Percentiles rank a stretch among this genome's conserved stretches.
Conservation (phyloP, 139 green algal genomes). For the Limnomonas spitsbergensis region DNA sequence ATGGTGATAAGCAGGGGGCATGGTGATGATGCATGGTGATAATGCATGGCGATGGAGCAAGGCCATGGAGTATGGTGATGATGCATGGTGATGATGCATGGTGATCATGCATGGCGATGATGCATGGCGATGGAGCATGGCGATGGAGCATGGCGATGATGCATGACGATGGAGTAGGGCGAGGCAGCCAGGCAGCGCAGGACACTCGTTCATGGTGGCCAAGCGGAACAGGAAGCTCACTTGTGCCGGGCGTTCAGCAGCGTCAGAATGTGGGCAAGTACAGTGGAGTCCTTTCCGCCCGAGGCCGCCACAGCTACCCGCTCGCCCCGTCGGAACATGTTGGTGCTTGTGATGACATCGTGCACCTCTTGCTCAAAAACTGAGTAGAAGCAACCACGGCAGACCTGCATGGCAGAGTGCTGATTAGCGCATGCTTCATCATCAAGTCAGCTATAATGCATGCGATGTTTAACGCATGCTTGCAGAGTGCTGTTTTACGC, state of each 20-base stretch:
- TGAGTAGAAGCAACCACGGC: conserved; percentile 86
- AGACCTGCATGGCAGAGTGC: conserved; percentile 57
- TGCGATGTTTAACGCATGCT: not conserved
- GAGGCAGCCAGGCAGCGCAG: no score
- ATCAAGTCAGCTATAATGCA: not conserved
- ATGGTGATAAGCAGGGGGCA: no score
- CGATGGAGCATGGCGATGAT: no score
- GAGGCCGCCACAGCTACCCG: conserved; percentile 87
- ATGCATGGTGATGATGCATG: no score
- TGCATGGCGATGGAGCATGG: no score
- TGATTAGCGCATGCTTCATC: not conserved
- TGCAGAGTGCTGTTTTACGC: not conserved
- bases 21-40: no score
- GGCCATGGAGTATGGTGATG: no score
- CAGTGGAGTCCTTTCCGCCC: conserved; percentile 94
- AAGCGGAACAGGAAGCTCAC: no score
- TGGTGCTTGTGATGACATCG: conserved; percentile 72
- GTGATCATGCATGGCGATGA: no score
- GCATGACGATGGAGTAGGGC: no score
- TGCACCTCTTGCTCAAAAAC: conserved; percentile 91
- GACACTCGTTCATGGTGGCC: no score
- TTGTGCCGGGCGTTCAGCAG: conserved; percentile 83
- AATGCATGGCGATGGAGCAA: no score
- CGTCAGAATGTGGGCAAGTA: conserved; percentile 92
- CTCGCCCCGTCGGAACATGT: conserved; percentile 83